phyloP scores from a whole-genome alignment of 1,139 yeast species.

The Yarrowia galli region DNA sequence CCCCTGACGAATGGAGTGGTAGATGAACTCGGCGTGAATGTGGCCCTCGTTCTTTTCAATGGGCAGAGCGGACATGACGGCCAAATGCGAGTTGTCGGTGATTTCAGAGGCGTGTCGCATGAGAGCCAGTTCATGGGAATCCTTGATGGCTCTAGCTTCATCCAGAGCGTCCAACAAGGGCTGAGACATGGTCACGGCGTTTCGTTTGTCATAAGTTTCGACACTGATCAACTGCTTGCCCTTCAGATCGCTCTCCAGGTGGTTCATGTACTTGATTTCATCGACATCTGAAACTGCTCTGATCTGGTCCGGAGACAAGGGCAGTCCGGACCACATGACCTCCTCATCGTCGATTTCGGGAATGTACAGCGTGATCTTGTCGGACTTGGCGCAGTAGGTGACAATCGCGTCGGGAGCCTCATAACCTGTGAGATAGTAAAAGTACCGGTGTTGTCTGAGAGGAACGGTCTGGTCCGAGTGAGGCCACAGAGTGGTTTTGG shows the following conservation, averaged over 20 bases:
- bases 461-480: conserved; percentile 83
- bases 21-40: conserved; percentile 92
- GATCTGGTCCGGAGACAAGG: conserved; percentile 74
- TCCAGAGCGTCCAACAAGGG: conserved; percentile 67
- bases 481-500: conserved; percentile 65
- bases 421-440: conserved; percentile 81
- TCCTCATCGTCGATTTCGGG: conserved; percentile 88
- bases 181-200: conserved; percentile 43
- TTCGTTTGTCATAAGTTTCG: conserved; percentile 46
- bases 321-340: conserved; percentile 96
- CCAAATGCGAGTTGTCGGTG: conserved; percentile 86
- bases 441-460: conserved; percentile 88
- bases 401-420: conserved; percentile 80
- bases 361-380: conserved; percentile 71
- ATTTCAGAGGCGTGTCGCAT: conserved; percentile 82
- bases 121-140: conserved; percentile 75
- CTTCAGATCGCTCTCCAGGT: conserved; percentile 53
- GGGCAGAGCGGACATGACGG: conserved; percentile 92
- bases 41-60: conserved; percentile 89
- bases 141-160: conserved; percentile 85
- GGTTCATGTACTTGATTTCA: conserved; percentile 68
- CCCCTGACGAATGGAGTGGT: conserved; percentile 94
- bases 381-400: conserved; percentile 61
- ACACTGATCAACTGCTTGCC: conserved; percentile 52
- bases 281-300: conserved; percentile 74